These are phyloP conservation scores for Dichomitus squalens DNA, from an alignment of 1,284 basidiomycete species.

Conservation along the genomic window DNA sequence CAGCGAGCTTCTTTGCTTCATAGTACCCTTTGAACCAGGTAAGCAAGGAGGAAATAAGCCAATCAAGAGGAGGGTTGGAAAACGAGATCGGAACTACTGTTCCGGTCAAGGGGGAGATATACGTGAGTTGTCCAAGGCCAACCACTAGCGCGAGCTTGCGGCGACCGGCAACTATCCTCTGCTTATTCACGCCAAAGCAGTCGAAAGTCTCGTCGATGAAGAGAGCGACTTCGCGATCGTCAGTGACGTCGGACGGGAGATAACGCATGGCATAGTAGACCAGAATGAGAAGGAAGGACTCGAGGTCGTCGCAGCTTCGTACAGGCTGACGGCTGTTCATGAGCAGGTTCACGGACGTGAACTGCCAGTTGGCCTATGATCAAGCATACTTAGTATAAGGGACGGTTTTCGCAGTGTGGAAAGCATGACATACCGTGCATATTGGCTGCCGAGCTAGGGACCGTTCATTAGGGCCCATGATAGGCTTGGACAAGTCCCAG, in stretches of 20 bases:
- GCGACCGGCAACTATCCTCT: too few species aligned
- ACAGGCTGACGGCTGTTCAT: not conserved
- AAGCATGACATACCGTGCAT: not conserved
- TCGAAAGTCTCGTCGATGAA: conserved; percentile 1
- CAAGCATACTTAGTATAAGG: not conserved
- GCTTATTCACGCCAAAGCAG: too few species aligned
- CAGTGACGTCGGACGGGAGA: not conserved
- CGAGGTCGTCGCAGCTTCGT: conserved; percentile 2
- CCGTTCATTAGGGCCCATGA: not conserved
- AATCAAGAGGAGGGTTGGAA: too few species aligned
- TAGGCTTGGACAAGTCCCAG: conserved; percentile 2
- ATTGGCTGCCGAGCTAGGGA: not conserved
- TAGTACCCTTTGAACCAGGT: too few species aligned
- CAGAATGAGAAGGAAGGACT: conserved; percentile 2
- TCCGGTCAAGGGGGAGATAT: too few species aligned
- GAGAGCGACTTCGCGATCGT: not conserved
- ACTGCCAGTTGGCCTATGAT: conserved; percentile 4
- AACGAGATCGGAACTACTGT: too few species aligned
- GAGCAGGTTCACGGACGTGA: conserved; percentile 1
- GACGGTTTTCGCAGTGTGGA: too few species aligned
- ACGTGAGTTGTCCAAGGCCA: too few species aligned
- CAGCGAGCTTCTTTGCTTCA: too few species aligned
- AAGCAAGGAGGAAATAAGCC: too few species aligned
- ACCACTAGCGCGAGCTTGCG: too few species aligned
- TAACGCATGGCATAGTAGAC: conserved; percentile 6